Evolutionary conservation across 73 alveolate genomes (phyloP).

Genomic region (Strombidium stylifer): DNA sequence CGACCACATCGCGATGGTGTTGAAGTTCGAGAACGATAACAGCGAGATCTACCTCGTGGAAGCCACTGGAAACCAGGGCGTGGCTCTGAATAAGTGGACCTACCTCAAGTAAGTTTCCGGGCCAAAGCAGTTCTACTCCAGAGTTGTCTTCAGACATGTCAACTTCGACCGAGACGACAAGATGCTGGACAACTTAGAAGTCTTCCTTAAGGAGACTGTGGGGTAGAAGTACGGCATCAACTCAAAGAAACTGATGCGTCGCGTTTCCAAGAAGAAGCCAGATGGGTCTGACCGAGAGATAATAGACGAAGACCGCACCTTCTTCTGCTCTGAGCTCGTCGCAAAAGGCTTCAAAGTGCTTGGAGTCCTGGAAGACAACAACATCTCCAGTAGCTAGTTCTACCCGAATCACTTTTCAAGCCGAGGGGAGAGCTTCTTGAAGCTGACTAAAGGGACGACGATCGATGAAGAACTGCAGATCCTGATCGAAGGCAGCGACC

Average conservation of each 20-base stretch:
- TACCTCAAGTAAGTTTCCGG: not conserved
- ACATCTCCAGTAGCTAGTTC: slow-evolving; percentile 28
- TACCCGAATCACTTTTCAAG: slow-evolving; percentile 2
- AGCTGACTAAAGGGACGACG: not conserved
- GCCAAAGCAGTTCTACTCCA: slow-evolving; percentile 46
- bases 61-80: slow-evolving; percentile 52
- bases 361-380: slow-evolving; percentile 55
- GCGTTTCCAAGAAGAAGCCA: slow-evolving; percentile 31
- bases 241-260: slow-evolving; percentile 44
- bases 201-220: slow-evolving; percentile 57
- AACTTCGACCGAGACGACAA: slow-evolving; percentile 33
- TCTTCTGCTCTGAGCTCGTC: slow-evolving; percentile 85
- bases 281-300: not conserved
- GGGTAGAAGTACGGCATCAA: slow-evolving; percentile 59
- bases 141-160: slow-evolving; percentile 64
- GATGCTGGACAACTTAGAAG: slow-evolving; percentile 45
- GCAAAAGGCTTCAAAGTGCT: slow-evolving; percentile 83
- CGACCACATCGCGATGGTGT: slow-evolving; percentile 88
- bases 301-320: slow-evolving; percentile 68
- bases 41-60: slow-evolving; percentile 53
- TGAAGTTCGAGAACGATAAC: slow-evolving; percentile 63
- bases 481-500: too few relatives aligned
- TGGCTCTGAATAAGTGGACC: slow-evolving; percentile 35
- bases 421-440: not conserved
- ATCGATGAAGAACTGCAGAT: slow-evolving; percentile 10